These are phyloP conservation scores for Phoenix roebelenii DNA, from an alignment of 176 grass and related monocot genomes.

Conservation along the genomic window DNA sequence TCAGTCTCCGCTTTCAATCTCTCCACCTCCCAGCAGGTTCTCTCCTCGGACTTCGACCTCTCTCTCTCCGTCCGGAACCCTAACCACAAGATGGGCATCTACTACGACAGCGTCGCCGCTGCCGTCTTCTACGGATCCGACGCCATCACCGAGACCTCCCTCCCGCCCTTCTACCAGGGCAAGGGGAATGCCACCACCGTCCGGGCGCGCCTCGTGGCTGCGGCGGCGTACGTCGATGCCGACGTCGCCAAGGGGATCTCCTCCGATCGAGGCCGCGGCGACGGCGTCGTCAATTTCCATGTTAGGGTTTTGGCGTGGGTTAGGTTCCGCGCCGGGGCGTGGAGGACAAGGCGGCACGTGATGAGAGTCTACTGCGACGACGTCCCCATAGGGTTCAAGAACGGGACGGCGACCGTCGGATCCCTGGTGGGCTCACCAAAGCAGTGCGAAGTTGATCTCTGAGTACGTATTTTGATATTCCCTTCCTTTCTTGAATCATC, in stretches of 20 bases:
- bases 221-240: slow-evolving; percentile 38
- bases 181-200: slow-evolving; percentile 42
- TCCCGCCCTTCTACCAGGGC: slow-evolving; percentile 49
- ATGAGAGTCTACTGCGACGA: slow-evolving; percentile 61
- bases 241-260: slow-evolving; percentile 37
- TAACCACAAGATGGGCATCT: slow-evolving; percentile 64
- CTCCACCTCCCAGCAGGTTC: slow-evolving; percentile 27
- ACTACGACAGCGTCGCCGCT: slow-evolving; percentile 41
- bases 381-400: slow-evolving; percentile 39
- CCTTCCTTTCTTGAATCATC: no score
- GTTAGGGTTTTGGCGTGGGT: slow-evolving; percentile 52
- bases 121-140: slow-evolving; percentile 29
- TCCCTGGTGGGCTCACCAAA: slow-evolving; percentile 24
- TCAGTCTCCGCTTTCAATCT: slow-evolving; percentile 48
- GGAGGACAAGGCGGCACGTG: slow-evolving; percentile 63
- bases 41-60: slow-evolving; percentile 57
- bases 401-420: slow-evolving; percentile 35
- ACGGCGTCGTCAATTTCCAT: slow-evolving; percentile 44
- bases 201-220: slow-evolving; percentile 40
- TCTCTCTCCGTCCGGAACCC: slow-evolving; percentile 55
- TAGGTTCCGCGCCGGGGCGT: slow-evolving; percentile 59
- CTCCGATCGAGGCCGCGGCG: slow-evolving; percentile 9
- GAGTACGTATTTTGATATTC: slow-evolving; percentile 18
- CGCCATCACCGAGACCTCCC: slow-evolving; percentile 41
- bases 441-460: slow-evolving; percentile 47